phyloP scores from a whole-genome alignment of 2,329 filamentous ascomycete genomes.

The Colletotrichum lini region DNA sequence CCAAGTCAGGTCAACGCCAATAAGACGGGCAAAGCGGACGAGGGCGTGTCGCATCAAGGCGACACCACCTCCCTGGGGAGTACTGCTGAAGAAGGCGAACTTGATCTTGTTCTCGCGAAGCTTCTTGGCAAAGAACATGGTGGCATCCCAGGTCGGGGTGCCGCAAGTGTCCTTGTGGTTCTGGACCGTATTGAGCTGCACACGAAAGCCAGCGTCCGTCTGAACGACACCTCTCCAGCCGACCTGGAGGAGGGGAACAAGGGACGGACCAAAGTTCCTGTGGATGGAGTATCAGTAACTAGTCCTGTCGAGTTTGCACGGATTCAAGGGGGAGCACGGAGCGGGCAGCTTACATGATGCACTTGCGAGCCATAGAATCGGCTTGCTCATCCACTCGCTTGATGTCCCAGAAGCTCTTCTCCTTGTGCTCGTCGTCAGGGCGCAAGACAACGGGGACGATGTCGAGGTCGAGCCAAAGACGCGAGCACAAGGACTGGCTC shows the following conservation, averaged over 20 bases:
- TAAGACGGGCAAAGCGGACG: slow-evolving; percentile 76
- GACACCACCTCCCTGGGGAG: slow-evolving; percentile 86
- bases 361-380: slow-evolving; percentile 85
- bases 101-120: slow-evolving; percentile 76
- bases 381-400: slow-evolving; percentile 84
- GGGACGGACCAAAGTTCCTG: slow-evolving; percentile 80
- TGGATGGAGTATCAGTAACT: slow-evolving; percentile 2
- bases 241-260: slow-evolving; percentile 77
- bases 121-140: slow-evolving; percentile 73
- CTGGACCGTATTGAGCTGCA: slow-evolving; percentile 69
- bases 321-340: background rate
- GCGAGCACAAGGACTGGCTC: slow-evolving; percentile 76
- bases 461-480: slow-evolving; percentile 83
- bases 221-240: slow-evolving; percentile 78
- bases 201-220: slow-evolving; percentile 77
- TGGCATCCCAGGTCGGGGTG: slow-evolving; percentile 74
- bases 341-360: slow-evolving; percentile 73
- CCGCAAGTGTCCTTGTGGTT: slow-evolving; percentile 75
- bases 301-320: background rate
- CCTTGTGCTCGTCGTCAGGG: slow-evolving; percentile 60
- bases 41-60: slow-evolving; percentile 86
- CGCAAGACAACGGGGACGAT: slow-evolving; percentile 79
- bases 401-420: slow-evolving; percentile 63
- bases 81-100: slow-evolving; percentile 85
- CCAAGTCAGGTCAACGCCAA: slow-evolving; percentile 81